phyloP scores from a whole-genome alignment of 805 yeast species.

The Yamadazyma kitorensis region DNA sequence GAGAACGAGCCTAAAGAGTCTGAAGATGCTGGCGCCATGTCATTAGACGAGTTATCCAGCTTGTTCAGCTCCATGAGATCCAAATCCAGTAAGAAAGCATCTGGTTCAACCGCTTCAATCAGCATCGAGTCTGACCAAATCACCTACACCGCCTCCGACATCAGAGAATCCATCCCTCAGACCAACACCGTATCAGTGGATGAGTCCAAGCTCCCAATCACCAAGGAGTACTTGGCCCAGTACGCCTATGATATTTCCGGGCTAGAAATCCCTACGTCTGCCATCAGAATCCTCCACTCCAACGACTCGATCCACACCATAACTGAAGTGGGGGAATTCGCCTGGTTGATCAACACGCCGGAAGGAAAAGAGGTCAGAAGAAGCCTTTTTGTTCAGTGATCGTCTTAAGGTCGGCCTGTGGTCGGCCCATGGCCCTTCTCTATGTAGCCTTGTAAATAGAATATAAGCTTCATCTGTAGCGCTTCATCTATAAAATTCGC shows the following conservation, averaged over 20 bases:
- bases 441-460: background rate
- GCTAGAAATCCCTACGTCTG: slow-evolving; percentile 23
- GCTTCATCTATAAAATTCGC: slow-evolving; percentile 6
- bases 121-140: slow-evolving; percentile 10
- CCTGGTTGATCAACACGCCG: slow-evolving; percentile 26
- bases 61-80: slow-evolving; percentile 31
- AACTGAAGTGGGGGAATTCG: slow-evolving; percentile 23
- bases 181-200: slow-evolving; percentile 17
- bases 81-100: slow-evolving; percentile 6
- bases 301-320: slow-evolving; percentile 12
- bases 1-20: slow-evolving; percentile 10
- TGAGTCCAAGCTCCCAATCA: slow-evolving; percentile 23
- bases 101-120: slow-evolving; percentile 15
- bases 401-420: no score
- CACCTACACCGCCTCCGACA: slow-evolving; percentile 28
- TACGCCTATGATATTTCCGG: slow-evolving; percentile 31
- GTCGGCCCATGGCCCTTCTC: no score
- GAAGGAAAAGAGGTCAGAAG: slow-evolving; percentile 18
- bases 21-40: slow-evolving; percentile 23
- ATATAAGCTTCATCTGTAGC: background rate
- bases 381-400: slow-evolving; percentile 3
- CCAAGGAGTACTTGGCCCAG: slow-evolving; percentile 22
- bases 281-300: slow-evolving; percentile 16
- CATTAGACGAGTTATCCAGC: slow-evolving; percentile 36
- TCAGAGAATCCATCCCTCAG: slow-evolving; percentile 28